phyloP scores from a whole-genome alignment of 2,329 filamentous ascomycete species.

The Xylogone sp. region DNA sequence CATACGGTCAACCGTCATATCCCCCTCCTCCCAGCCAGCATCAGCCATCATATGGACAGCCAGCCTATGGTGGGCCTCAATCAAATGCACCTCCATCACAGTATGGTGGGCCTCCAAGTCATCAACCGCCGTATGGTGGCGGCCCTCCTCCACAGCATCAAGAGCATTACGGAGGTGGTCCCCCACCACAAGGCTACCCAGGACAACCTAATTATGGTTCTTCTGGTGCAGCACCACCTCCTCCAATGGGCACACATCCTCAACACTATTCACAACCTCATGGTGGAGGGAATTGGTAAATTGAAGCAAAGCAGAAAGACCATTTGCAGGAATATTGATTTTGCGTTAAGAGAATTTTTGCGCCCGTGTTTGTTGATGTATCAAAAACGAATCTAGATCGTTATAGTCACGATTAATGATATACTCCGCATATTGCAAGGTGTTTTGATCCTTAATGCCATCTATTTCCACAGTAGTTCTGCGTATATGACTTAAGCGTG shows the following conservation, averaged over 20 bases:
- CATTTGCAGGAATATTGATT: background rate
- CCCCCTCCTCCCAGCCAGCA: slow-evolving; percentile 3
- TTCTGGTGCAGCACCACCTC: background rate
- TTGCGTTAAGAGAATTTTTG: background rate
- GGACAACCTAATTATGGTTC: background rate
- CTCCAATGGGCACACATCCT: background rate
- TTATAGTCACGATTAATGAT: background rate
- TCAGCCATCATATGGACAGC: background rate
- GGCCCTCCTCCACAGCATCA: background rate
- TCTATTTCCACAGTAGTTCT: background rate
- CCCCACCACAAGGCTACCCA: background rate
- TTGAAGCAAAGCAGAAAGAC: background rate
- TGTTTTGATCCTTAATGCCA: too few species aligned
- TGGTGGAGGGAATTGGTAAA: background rate
- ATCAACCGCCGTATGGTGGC: slow-evolving; percentile 17
- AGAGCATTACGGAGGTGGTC: slow-evolving; percentile 6
- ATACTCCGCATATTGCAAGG: background rate
- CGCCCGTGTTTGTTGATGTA: background rate
- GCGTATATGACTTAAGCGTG: background rate
- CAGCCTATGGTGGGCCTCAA: too few species aligned
- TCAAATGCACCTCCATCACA: too few species aligned
- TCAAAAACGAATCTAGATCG: background rate
- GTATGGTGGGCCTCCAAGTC: slow-evolving; percentile 11
- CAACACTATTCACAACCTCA: background rate
- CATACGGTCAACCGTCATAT: slow-evolving; percentile 2